Evolutionary conservation across 2,329 filamentous ascomycete genomes (phyloP), one percentile per base, ranked within the genome.

Genomic region (Niveomyces coronatus): DNA sequence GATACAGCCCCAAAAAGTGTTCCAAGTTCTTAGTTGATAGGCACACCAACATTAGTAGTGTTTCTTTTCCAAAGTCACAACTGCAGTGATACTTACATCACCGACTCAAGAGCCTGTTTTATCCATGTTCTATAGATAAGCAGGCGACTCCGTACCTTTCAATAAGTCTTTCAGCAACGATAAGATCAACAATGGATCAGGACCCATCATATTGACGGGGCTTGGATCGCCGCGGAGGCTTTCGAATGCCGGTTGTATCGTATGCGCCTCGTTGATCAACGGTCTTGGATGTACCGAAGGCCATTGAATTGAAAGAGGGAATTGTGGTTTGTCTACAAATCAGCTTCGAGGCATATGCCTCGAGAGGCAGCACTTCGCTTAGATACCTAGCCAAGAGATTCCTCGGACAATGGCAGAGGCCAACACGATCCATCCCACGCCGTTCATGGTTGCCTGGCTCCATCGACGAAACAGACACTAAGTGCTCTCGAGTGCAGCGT

Each of bases 261-360:
- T 31, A 31, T 31, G 29, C 29, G 16, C 29, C 16, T 31, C 29
- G 14, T 17, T 31, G 29, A 17, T 31, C 29, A 15, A 11, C 19
- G 29, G 29, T 31, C 29, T 31, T 11, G 9, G 29, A 31, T 17
- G 15, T 19, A 31, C 29, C 29, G 13, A 15, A 31, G 29, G 29
- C 16, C 14, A 31, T 31, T 31, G 29, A 31, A 18, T 31, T 31
- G 29, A 31, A 31, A 19, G n/a, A 31, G 15, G 29, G 29, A 31
- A 31, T 11, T 31, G 29, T 19, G 15, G 16, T 31, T 31, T 19
- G 29, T 17, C 15, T 31, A 17, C 29, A 17, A 31, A 31, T 17
- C 13, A 31, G 29, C 15, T 31, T 15, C 29, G 19, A 18, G 15
- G 29, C 14, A 31, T 31, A 3, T 9, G 15, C 29, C 29, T 31